A percentile compares a stretch with the other conserved stretches of the same genome.
These are phyloP conservation scores for Pezicula radicicola DNA, from an alignment of 2,329 filamentous ascomycete genomes.

Conservation along the genomic window DNA sequence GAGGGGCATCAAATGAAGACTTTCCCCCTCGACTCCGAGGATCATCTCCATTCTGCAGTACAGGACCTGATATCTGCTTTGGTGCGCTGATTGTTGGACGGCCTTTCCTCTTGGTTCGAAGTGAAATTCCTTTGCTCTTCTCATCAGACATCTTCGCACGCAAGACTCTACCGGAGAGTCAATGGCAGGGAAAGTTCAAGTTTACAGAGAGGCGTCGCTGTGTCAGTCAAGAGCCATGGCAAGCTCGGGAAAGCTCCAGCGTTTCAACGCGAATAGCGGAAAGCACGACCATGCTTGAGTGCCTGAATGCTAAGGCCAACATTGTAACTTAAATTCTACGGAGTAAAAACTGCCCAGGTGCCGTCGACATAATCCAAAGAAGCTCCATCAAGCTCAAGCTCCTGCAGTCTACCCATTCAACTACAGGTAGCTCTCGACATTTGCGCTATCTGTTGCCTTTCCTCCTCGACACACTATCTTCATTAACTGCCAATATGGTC, in stretches of 20 bases:
- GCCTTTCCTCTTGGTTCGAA: constrained; percentile 59
- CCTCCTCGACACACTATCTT: background rate
- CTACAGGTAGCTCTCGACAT: background rate
- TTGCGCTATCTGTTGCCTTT: background rate
- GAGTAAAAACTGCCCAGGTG: background rate
- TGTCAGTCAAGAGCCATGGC: background rate
- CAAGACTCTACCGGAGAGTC: no score
- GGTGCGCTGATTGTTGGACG: constrained; percentile 62
- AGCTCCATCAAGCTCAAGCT: background rate
- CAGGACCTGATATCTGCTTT: constrained; percentile 59
- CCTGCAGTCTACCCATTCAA: background rate
- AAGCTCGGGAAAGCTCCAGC: constrained; percentile 1
- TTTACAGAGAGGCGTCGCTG: background rate
- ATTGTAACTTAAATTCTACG: no score
- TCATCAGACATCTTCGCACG: constrained; percentile 54
- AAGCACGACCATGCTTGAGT: no score
- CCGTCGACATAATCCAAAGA: background rate
- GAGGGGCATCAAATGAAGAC: constrained; percentile 29
- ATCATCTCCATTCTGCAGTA: constrained; percentile 47
- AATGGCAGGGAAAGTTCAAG: background rate
- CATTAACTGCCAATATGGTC: constrained; percentile 33
- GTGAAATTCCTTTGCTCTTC: constrained; percentile 55
- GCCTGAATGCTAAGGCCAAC: no score
- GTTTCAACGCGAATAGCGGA: no score
- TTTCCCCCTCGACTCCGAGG: constrained; percentile 33